phyloP scores from a whole-genome alignment of 2,329 filamentous ascomycete species.

The Sporothrix phasma region DNA sequence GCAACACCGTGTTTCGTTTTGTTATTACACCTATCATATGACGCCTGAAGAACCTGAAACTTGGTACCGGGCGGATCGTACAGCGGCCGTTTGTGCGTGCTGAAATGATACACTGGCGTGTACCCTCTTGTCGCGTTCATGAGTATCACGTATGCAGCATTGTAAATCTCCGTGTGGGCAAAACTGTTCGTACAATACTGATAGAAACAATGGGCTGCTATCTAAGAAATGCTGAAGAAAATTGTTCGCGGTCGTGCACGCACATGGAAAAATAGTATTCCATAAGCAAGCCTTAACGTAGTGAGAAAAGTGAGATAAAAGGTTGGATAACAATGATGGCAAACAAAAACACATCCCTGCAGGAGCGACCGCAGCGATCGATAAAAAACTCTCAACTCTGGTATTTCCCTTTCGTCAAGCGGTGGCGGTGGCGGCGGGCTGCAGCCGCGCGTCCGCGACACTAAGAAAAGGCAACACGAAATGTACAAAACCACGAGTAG shows the following conservation, averaged over 20 bases:
- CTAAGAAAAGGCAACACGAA: neutral
- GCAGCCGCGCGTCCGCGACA: neutral
- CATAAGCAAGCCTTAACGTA: no score
- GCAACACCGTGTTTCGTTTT: no score
- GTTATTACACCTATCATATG: no score
- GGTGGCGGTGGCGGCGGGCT: neutral
- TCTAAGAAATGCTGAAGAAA: neutral
- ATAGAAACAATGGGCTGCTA: neutral
- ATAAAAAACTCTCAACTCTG: neutral
- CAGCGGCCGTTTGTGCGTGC: neutral
- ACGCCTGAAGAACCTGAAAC: neutral
- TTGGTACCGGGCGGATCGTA: neutral
- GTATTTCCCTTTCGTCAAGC: neutral
- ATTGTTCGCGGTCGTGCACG: neutral
- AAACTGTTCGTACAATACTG: neutral
- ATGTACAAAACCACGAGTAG: constrained; percentile 5
- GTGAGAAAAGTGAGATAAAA: no score
- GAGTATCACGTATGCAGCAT: no score
- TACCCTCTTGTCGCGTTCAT: no score
- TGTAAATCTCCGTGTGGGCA: no score
- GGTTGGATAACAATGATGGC: neutral
- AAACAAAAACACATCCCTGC: neutral
- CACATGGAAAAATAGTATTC: no score
- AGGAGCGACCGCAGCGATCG: neutral
- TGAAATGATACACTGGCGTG: neutral